These are phyloP conservation scores for Millerago galiae DNA, from an alignment of 805 yeast genomes.

Conservation along the genomic window DNA sequence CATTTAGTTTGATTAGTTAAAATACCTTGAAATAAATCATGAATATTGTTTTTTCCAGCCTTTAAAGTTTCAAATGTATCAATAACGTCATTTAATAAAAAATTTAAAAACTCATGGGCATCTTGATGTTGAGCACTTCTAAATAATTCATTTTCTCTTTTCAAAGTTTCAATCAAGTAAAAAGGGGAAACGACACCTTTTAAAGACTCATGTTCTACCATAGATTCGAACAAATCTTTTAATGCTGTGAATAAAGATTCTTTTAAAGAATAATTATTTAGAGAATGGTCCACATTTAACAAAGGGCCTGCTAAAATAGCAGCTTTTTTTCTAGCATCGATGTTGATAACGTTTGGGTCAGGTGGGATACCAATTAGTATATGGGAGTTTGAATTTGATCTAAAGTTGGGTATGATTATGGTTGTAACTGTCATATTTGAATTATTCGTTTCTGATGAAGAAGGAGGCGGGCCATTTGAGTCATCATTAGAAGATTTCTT, in stretches of 20 bases:
- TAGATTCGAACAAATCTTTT: conserved; percentile 80
- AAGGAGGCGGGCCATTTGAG: conserved; percentile 1
- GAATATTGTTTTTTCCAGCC: conserved; percentile 44
- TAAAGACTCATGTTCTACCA: conserved; percentile 60
- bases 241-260: conserved; percentile 56
- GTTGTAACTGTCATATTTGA: conserved; percentile 3
- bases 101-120: conserved; percentile 94
- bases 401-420: conserved; percentile 16
- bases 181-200: conserved; percentile 85
- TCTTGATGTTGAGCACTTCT: conserved; percentile 95
- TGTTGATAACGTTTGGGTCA: conserved; percentile 31
- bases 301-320: conserved; percentile 82
- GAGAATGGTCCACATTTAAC: conserved; percentile 67
- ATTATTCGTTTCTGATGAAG: conserved; percentile 2
- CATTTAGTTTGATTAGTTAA: conserved; percentile 86
- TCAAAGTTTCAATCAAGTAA: conserved; percentile 65
- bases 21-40: conserved; percentile 74
- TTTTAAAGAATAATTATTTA: conserved; percentile 43
- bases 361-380: conserved; percentile 17
- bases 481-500: conserved; percentile 14
- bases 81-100: conserved; percentile 70
- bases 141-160: conserved; percentile 77
- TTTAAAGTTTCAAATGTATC: conserved; percentile 27
- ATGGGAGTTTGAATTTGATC: conserved; percentile 7
- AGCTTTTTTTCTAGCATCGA: conserved; percentile 71